Evolutionary conservation across 176 grass and related monocot genomes (phyloP), one percentile per base, ranked within the genome.

Genomic region (Rhynchospora pubera): DNA sequence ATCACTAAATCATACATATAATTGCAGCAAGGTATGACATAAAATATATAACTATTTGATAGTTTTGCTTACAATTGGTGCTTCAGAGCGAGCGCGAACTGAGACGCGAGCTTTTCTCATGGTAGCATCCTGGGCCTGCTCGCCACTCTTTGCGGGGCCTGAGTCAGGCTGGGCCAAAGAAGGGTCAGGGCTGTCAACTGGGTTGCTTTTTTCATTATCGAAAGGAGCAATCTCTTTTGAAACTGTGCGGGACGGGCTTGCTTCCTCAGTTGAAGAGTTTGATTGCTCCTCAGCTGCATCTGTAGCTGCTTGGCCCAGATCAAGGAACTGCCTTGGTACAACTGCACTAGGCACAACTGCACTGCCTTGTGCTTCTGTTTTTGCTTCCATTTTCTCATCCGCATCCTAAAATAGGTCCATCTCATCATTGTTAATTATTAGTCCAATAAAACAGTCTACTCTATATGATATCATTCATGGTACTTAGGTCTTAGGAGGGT

Each of bases 21-120:
- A 32, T 81, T 5, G 53, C 26, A 52, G 32, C 28, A 44, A 11
- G 13, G 5, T n/a, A 81, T 42, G 19, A 65, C 60, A 83, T 19
- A 57, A 18, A 57, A 63, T 50, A 34, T 77, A 69, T 50, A n/a
- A 79, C 23, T 69, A 66, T 62, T 13, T 15, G 2, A 6, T 11
- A 52, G 23, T 30, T 42, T 57, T 11, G 16, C 88, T 58, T 83
- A 97, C 95, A 62, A 94, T 97, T 11, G 92, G 92, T 7, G 95
- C 95, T 87, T 98, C 95, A 2, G 95, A 98, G 67, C 95, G 88
- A 18, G 95, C 95, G 18, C 95, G 95, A 42, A 98, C 92, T 22
- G 95, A 94, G 26, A 98, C 95, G 13, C 95, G 92, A 5, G 95
- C 89, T 87, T 98, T 98, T 74, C 92, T 86, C 95, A 94, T 94